Percentiles rank a stretch among this genome's conserved stretches.
phyloP scores from a whole-genome alignment of 352 stramenopile genomes.

The Blastocystis sp. region DNA sequence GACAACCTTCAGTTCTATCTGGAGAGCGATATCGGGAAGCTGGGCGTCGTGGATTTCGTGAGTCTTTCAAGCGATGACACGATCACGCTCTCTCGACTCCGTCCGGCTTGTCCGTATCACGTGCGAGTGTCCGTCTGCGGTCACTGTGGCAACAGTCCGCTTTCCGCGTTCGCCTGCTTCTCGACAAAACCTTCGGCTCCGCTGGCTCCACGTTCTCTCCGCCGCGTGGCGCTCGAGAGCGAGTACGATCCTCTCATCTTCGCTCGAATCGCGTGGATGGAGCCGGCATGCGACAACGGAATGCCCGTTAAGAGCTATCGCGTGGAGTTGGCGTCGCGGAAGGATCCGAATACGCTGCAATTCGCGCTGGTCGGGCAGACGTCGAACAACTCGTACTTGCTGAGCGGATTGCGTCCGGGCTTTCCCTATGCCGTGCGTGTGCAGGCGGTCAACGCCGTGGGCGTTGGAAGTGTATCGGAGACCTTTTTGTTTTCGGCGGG shows the following conservation, averaged over 20 bases:
- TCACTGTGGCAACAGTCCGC: not conserved
- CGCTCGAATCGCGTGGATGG: not conserved
- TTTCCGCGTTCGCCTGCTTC: not conserved
- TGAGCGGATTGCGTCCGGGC: not conserved
- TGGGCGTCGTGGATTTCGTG: not conserved
- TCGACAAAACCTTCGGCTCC: not conserved
- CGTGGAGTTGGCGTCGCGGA: not conserved
- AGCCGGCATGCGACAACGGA: slow-evolving; percentile 14
- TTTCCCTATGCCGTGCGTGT: not conserved
- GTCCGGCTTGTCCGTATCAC: slow-evolving; percentile 19
- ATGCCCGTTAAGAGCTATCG: not conserved
- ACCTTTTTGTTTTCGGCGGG: not conserved
- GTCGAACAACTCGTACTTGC: not conserved
- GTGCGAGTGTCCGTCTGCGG: not conserved
- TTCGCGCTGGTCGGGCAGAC: not conserved
- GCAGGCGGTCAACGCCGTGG: not conserved
- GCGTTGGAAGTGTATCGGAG: not conserved
- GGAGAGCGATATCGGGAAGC: not conserved
- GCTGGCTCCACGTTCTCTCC: not conserved
- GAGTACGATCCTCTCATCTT: slow-evolving; percentile 8
- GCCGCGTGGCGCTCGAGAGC: not conserved
- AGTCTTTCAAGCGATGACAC: not conserved
- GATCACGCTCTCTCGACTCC: not conserved
- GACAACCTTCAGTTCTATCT: not conserved
- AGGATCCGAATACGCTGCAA: not conserved